Base-by-base conservation (phyloP, 1,139 yeast species). In the Spencermartinsiella ligniputridi region DNA sequence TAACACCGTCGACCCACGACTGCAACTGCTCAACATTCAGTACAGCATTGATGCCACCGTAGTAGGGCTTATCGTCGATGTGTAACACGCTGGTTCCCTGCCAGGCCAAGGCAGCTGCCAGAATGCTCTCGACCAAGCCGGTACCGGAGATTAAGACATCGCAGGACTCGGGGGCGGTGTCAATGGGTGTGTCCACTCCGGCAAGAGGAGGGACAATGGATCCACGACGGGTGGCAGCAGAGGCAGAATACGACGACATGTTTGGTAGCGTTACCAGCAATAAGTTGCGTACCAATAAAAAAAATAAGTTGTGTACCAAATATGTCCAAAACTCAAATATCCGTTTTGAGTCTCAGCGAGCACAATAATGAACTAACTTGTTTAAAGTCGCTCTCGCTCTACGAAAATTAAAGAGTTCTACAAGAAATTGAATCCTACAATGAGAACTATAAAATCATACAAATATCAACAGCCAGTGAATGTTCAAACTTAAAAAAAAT, bases 71-170 rank as follows among this genome's bases (percentile, higher is more conserved):
- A 45, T 79, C 72, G 63, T 92, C 98, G 39, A 92, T 79, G 63
- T 92, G 98, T 44, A 92, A 71, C 15, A 92, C 97, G 52, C 76
- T 81, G 15, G 92, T 82, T 12, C 97, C 97, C 58, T 88, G 96
- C 97, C 98, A 92, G 13, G 97, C 84, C 45, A 92, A 72, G 0
- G 97, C 92, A 3, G 97, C 96, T 0, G 97, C 96, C 45, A 90
- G 69, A 12, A 94, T 81, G 55, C 89, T 79, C 64, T 94, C 96
- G 3, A 81, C 82, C 39, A 94, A 72, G 1, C 97, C 97, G 0
- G 98, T 92, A 29, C 99, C 98, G 54, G 85, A 76, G 46, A 92
- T 83, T 38, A 92, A 73, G 20, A 92, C 96, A 60, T 92, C 99
- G 57, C 88, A 87, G 21, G 57, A 47, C 20, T 62, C 62, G 3